Evolutionary conservation across 2,329 filamentous ascomycete genomes (phyloP).

Genomic region (Claviceps purpurea): DNA sequence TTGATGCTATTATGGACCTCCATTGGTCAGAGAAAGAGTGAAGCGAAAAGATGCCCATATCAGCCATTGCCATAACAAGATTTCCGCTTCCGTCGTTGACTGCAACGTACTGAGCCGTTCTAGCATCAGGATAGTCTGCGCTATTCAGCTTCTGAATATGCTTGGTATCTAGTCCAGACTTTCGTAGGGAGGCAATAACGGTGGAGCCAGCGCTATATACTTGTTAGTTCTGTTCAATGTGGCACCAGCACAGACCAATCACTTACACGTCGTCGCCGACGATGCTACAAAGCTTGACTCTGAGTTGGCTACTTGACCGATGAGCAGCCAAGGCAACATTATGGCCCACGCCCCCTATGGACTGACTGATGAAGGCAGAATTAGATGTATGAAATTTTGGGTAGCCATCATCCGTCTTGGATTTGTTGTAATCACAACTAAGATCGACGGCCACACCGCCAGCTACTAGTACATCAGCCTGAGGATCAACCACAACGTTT

Average conservation of each 20-base stretch:
- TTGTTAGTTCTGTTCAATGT: neutral
- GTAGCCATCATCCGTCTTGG: conserved; percentile 15
- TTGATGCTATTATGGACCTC: conserved; percentile 41
- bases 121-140: conserved; percentile 35
- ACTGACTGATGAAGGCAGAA: conserved; percentile 65
- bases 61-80: conserved; percentile 85
- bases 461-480: conserved; percentile 65
- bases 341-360: conserved; percentile 79
- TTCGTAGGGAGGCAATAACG: conserved; percentile 51
- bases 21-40: conserved; percentile 42
- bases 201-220: conserved; percentile 52
- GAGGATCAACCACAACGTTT: conserved; percentile 9
- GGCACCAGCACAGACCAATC: neutral
- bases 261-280: conserved; percentile 64
- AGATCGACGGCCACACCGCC: conserved; percentile 85
- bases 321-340: conserved; percentile 83
- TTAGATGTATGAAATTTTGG: conserved; percentile 70
- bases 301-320: conserved; percentile 42
- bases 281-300: conserved; percentile 64
- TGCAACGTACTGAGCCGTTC: conserved; percentile 84
- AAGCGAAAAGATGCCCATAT: conserved; percentile 73
- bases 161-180: conserved; percentile 48
- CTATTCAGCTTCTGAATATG: conserved; percentile 46
- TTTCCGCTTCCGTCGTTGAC: conserved; percentile 76
- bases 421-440: conserved; percentile 56